phyloP scores from a whole-genome alignment of 202 grass and related monocot genomes.

The Musa balbisiana region DNA sequence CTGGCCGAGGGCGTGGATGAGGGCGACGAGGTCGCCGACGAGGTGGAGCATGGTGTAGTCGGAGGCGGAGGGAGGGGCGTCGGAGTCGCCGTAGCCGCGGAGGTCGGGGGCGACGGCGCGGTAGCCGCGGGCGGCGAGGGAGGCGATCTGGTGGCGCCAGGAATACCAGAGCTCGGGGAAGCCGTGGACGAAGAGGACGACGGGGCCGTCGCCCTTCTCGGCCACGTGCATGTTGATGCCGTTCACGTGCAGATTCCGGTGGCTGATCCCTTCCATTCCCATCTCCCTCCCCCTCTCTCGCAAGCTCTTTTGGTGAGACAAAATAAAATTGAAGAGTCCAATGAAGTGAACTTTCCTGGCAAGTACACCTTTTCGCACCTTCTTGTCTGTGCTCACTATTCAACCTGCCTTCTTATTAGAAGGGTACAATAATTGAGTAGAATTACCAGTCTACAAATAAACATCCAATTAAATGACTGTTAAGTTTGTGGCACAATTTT shows the following conservation, averaged over 20 bases:
- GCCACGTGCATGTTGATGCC: conserved; percentile 38
- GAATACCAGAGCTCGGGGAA: conserved; percentile 47
- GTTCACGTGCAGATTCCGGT: conserved; percentile 20
- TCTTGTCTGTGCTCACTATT: too few relatives aligned
- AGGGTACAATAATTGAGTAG: too few relatives aligned
- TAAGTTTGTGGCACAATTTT: too few relatives aligned
- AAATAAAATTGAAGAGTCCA: too few relatives aligned
- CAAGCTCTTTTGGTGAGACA: too few relatives aligned
- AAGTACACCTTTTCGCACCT: too few relatives aligned
- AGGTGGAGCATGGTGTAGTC: conserved; percentile 36
- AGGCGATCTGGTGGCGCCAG: conserved; percentile 37
- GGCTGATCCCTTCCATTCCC: conserved; percentile 11
- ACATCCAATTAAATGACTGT: too few relatives aligned
- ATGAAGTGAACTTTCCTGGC: too few relatives aligned
- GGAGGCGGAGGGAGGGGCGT: conserved; percentile 12
- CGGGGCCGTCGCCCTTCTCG: conserved; percentile 32
- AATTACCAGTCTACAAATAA: too few relatives aligned
- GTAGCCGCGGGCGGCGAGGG: conserved; percentile 25
- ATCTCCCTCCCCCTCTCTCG: not conserved
- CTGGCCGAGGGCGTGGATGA: conserved; percentile 31
- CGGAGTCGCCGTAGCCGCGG: conserved; percentile 33
- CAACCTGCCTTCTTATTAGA: too few relatives aligned
- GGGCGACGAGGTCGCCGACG: conserved; percentile 38
- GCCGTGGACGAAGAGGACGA: conserved; percentile 32
- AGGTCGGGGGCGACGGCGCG: conserved; percentile 34